Percentiles rank a stretch among this genome's conserved stretches.
Evolutionary conservation across 2,329 filamentous ascomycete genomes (phyloP).

Genomic region (Penicillium sp.): DNA sequence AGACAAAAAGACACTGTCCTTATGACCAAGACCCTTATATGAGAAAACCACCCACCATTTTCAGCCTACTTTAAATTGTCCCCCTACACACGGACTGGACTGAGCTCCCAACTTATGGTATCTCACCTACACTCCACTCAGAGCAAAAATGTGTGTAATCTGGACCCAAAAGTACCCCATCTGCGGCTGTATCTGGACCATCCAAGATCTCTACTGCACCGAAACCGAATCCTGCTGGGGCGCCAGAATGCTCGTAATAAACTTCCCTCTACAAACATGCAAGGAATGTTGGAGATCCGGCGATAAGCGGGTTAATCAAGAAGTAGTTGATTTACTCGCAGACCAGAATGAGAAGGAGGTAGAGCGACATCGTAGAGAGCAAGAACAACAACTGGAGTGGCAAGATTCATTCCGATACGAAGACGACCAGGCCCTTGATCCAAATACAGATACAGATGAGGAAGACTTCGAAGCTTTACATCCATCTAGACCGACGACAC

Average conservation of each 20-base stretch:
- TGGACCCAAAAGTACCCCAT: slow-evolving; percentile 27
- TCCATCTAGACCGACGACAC: not conserved
- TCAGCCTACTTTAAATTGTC: no score
- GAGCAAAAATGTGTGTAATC: slow-evolving; percentile 28
- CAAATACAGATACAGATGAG: not conserved
- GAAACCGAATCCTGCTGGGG: slow-evolving; percentile 13
- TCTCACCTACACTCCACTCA: not conserved
- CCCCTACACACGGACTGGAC: no score
- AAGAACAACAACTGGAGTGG: not conserved
- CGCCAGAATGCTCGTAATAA: slow-evolving; percentile 15
- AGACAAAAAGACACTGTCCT: not conserved
- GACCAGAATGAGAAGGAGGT: not conserved
- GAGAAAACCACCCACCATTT: not conserved
- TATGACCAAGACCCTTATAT: not conserved
- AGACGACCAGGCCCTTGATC: not conserved
- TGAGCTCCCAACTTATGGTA: not conserved
- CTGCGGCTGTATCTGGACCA: slow-evolving; percentile 36
- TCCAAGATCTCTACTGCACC: slow-evolving; percentile 14
- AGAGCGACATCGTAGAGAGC: not conserved
- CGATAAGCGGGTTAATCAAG: slow-evolving; percentile 10
- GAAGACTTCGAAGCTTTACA: not conserved
- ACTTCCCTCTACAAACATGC: slow-evolving; percentile 26
- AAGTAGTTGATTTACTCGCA: not conserved
- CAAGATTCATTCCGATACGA: not conserved
- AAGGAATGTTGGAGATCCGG: slow-evolving; percentile 25